A percentile compares a stretch with the other conserved stretches of the same genome.
These are phyloP conservation scores for Ustilago hordei DNA, from an alignment of 1,284 basidiomycete genomes.

Conservation along the genomic window DNA sequence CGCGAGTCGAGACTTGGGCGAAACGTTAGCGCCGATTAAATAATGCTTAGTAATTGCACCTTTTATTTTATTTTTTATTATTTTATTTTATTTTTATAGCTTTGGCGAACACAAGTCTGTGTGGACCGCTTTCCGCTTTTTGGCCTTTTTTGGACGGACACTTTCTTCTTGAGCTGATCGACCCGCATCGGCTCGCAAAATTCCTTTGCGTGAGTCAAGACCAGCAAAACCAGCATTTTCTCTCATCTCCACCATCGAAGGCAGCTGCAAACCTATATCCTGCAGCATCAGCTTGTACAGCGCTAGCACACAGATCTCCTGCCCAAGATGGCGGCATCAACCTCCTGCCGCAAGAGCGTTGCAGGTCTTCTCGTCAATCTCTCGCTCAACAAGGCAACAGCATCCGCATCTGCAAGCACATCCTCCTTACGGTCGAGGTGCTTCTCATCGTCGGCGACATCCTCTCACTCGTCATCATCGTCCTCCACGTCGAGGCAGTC, in stretches of 20 bases:
- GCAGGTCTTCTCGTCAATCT: conserved; percentile 31
- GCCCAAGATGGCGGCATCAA: conserved; percentile 29
- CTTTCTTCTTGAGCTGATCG: conserved; percentile 22
- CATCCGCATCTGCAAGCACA: conserved; percentile 20
- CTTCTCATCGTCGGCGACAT: conserved; percentile 19
- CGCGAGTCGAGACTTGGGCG: background rate
- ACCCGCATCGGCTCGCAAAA: conserved; percentile 26
- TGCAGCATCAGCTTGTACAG: background rate
- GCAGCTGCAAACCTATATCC: background rate
- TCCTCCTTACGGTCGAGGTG: conserved; percentile 17
- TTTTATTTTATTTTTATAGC: too few relatives aligned
- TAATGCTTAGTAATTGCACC: conserved; percentile 17
- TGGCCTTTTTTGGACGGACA: background rate
- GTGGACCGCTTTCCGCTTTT: background rate
- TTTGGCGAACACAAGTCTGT: conserved; percentile 7
- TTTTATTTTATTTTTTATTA: too few relatives aligned
- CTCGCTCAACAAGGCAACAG: conserved; percentile 16
- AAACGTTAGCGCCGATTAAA: background rate
- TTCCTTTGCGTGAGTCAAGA: conserved; percentile 1
- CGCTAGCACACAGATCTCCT: background rate
- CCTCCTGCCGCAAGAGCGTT: conserved; percentile 24
- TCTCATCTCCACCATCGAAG: conserved; percentile 4
- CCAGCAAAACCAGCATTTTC: background rate
- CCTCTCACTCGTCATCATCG: conserved; percentile 12
- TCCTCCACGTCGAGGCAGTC: conserved; percentile 14